phyloP scores from a whole-genome alignment of 352 stramenopile genomes.

The Pythium folliculosum region DNA sequence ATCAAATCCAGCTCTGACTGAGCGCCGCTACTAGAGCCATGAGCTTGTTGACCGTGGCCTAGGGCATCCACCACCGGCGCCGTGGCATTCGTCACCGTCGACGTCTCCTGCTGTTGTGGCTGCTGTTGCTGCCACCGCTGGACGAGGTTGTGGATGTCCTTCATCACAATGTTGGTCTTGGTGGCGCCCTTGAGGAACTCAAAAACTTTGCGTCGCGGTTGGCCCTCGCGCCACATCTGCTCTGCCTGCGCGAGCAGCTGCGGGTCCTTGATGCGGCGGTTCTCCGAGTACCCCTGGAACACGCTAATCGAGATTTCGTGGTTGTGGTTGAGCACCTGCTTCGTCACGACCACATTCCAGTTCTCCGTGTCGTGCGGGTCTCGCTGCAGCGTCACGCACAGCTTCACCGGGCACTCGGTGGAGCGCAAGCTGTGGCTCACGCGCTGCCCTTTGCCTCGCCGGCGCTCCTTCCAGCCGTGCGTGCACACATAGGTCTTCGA shows the following conservation, averaged over 20 bases:
- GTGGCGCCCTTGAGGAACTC: constrained; percentile 73
- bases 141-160: constrained; percentile 81
- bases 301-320: constrained; percentile 58
- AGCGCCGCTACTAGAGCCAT: background rate
- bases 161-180: constrained; percentile 65
- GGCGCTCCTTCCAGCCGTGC: constrained; percentile 74
- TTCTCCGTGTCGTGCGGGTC: constrained; percentile 27
- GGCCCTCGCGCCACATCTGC: constrained; percentile 57
- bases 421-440: constrained; percentile 70
- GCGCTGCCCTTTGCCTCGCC: constrained; percentile 66
- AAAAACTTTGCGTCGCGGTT: constrained; percentile 62
- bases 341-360: constrained; percentile 75
- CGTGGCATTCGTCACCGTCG: background rate
- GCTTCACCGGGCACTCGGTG: constrained; percentile 63
- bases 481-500: constrained; percentile 83
- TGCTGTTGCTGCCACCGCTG: constrained; percentile 62
- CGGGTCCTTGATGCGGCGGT: constrained; percentile 65
- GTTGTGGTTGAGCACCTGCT: constrained; percentile 72
- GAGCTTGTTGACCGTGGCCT: background rate
- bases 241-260: constrained; percentile 56
- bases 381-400: constrained; percentile 71
- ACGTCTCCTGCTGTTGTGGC: background rate
- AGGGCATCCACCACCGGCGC: background rate
- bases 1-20: constrained; percentile 5
- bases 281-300: constrained; percentile 73